phyloP scores from a whole-genome alignment of 2,329 filamentous ascomycete genomes.

The Aspergillus persii region DNA sequence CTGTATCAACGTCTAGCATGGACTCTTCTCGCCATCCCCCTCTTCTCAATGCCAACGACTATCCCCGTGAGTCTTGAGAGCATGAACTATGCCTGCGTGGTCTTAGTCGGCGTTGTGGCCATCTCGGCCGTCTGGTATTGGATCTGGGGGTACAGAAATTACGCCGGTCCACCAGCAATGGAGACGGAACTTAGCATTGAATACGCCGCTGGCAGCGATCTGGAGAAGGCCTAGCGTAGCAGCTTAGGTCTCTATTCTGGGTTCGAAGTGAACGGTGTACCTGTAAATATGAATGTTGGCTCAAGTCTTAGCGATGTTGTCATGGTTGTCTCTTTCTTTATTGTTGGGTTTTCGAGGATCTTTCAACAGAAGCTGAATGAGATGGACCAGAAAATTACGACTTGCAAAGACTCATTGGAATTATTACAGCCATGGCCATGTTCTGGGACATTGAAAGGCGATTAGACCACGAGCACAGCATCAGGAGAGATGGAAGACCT shows the following conservation, averaged over 20 bases:
- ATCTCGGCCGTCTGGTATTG: slow-evolving; percentile 67
- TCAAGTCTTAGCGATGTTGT: no score
- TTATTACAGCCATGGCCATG: no score
- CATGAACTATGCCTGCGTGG: slow-evolving; percentile 73
- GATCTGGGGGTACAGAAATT: slow-evolving; percentile 65
- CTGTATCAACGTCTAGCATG: slow-evolving; percentile 42
- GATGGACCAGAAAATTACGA: no score
- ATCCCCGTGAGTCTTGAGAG: slow-evolving; percentile 57
- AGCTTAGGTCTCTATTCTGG: not conserved
- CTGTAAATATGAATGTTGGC: no score
- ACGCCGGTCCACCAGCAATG: slow-evolving; percentile 26
- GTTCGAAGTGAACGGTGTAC: not conserved
- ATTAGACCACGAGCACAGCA: no score
- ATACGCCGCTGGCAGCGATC: not conserved
- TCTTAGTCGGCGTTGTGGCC: slow-evolving; percentile 64
- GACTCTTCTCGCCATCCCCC: slow-evolving; percentile 66
- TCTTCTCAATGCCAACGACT: slow-evolving; percentile 59
- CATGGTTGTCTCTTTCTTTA: no score
- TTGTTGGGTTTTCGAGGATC: no score
- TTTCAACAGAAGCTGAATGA: no score
- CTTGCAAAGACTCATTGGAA: no score
- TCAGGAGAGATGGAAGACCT: no score
- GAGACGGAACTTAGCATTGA: not conserved
- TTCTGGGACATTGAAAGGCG: no score
- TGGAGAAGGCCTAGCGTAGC: not conserved